phyloP scores from a whole-genome alignment of 1,139 yeast genomes.

The Wickerhamomyces sp. region DNA sequence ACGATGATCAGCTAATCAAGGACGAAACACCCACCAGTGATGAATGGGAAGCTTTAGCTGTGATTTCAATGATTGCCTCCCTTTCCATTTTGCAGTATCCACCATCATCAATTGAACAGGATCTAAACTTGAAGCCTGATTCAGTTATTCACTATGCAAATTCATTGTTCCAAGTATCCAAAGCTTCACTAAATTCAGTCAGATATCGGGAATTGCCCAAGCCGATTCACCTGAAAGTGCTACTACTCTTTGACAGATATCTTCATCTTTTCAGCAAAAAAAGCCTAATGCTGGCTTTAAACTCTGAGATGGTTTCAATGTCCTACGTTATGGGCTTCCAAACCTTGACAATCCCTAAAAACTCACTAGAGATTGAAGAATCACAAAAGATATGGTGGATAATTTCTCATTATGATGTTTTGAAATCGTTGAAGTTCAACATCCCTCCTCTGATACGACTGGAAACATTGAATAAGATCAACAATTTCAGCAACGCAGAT shows the following conservation, averaged over 20 bases:
- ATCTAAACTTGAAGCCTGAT: conserved; percentile 4
- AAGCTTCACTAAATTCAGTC: conserved; percentile 10
- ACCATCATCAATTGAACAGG: conserved; percentile 1
- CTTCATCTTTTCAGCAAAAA: conserved; percentile 12
- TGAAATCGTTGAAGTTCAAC: conserved; percentile 13
- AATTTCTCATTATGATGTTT: conserved; percentile 16
- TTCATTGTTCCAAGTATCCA: conserved; percentile 13
- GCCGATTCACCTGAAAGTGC: conserved; percentile 14
- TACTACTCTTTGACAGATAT: conserved; percentile 12
- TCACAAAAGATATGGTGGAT: conserved; percentile 20
- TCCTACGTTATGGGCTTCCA: conserved; percentile 18
- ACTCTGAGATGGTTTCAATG: conserved; percentile 20
- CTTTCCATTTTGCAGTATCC: conserved; percentile 16
- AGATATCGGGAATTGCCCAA: conserved; percentile 16
- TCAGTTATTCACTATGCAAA: conserved; percentile 11
- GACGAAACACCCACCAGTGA: not conserved
- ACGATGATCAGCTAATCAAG: not conserved
- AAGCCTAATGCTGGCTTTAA: conserved; percentile 13
- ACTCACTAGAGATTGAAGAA: conserved; percentile 15
- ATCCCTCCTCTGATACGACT: conserved; percentile 15
- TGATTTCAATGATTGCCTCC: conserved; percentile 14
- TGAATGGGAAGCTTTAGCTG: conserved; percentile 17
- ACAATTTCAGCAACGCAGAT: not conserved
- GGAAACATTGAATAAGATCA: conserved; percentile 10
- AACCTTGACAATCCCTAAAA: conserved; percentile 16